Percentiles rank a stretch among this genome's conserved stretches.
Evolutionary conservation across 2,329 filamentous ascomycete species (phyloP).

Genomic region (Aureobasidium sp.): DNA sequence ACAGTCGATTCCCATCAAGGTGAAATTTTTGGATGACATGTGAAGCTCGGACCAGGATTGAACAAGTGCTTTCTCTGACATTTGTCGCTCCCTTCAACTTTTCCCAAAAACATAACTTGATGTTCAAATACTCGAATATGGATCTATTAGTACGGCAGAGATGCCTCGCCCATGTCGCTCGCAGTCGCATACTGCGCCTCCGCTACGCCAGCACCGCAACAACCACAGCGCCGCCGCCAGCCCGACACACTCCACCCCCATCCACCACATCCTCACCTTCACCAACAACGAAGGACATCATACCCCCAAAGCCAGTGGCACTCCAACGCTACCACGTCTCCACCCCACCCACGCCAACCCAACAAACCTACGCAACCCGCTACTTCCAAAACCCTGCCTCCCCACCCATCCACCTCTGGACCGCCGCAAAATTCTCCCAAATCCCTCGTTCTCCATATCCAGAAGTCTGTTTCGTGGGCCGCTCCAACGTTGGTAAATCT

Average conservation of each 20-base stretch:
- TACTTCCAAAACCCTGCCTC: conserved; percentile 36
- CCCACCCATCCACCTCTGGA: conserved; percentile 50
- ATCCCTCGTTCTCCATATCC: conserved; percentile 47
- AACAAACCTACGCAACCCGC: conserved; percentile 32
- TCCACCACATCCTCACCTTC: not conserved
- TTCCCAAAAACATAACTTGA: not conserved
- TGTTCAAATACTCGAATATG: not conserved
- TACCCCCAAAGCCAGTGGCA: not conserved
- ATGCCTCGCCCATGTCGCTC: not conserved
- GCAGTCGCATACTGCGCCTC: conserved; percentile 2
- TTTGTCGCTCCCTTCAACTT: not conserved
- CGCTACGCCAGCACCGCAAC: not conserved
- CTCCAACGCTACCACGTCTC: conserved; percentile 26
- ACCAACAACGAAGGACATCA: not conserved
- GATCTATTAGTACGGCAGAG: not conserved
- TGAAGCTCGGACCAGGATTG: not conserved
- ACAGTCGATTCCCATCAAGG: not conserved
- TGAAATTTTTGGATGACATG: not conserved
- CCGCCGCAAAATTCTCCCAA: conserved; percentile 49
- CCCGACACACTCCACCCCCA: not conserved
- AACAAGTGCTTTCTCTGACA: not conserved
- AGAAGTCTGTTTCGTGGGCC: conserved; percentile 58
- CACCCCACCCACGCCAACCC: conserved; percentile 23
- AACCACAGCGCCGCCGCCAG: not conserved
- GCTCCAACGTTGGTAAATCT: conserved; percentile 63